Percentiles rank a stretch among this genome's conserved stretches.
phyloP scores from a whole-genome alignment of 75 land plant genomes.

The Pinus taeda region DNA sequence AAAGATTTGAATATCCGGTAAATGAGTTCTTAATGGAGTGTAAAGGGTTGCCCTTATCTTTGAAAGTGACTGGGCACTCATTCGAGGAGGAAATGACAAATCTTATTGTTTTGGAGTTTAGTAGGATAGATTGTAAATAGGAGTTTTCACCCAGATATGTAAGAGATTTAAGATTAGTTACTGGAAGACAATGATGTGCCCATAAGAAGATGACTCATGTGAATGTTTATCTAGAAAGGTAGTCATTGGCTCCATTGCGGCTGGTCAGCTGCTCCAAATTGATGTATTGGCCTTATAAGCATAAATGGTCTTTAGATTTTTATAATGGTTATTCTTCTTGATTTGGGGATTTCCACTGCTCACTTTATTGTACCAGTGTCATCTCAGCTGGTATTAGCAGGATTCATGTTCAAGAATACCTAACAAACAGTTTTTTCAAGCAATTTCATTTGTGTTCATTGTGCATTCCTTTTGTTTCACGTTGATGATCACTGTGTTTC shows the following conservation, averaged over 20 bases:
- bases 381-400: conserved; percentile 34
- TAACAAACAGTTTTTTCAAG: conserved; percentile 58
- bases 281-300: conserved; percentile 22
- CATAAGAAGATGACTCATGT: conserved; percentile 25
- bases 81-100: too few species aligned
- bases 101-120: too few species aligned
- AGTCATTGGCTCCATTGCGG: conserved; percentile 39
- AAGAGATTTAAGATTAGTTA: too few species aligned
- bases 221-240: conserved; percentile 31
- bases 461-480: conserved; percentile 52
- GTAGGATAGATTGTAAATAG: too few species aligned
- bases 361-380: conserved; percentile 20
- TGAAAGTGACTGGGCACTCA: too few species aligned
- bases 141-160: too few species aligned
- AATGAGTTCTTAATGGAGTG: too few species aligned
- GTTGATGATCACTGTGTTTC: conserved; percentile 63
- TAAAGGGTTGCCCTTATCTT: too few species aligned
- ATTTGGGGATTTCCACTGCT: conserved; percentile 38
- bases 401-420: conserved; percentile 66
- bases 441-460: conserved; percentile 58
- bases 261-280: conserved; percentile 39
- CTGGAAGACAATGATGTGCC: too few species aligned
- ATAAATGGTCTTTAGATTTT: too few species aligned
- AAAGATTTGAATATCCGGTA: too few species aligned
- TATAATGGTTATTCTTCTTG: neutral